Percentiles rank a stretch among this genome's conserved stretches.
Evolutionary conservation across 2,329 filamentous ascomycete species (phyloP).

Genomic region (Pezicula carpinea): DNA sequence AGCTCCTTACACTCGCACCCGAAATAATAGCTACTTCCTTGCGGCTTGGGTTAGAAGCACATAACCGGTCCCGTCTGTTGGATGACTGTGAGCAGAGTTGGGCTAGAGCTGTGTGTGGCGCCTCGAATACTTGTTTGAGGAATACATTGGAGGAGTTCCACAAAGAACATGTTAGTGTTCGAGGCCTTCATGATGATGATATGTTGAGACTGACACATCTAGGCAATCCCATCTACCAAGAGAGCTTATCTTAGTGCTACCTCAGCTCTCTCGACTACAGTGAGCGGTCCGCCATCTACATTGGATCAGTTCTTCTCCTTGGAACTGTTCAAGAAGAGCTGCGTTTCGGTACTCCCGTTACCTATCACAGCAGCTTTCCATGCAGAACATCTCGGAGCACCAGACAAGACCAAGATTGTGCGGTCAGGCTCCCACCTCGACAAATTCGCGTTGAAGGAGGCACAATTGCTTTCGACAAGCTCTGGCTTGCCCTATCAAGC

Average conservation of each 20-base stretch:
- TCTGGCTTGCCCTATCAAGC: too few species aligned
- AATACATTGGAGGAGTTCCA: background rate
- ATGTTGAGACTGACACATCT: background rate
- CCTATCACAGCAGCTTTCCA: conserved; percentile 17
- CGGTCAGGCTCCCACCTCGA: background rate
- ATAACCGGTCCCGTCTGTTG: conserved; percentile 10
- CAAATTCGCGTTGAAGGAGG: background rate
- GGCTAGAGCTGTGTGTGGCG: conserved; percentile 1
- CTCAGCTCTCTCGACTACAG: background rate
- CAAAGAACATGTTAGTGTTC: conserved; percentile 1
- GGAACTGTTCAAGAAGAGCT: background rate
- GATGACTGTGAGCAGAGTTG: conserved; percentile 4
- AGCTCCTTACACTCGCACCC: conserved; percentile 5
- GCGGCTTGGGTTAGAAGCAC: conserved; percentile 10
- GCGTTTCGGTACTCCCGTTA: background rate
- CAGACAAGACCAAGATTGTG: conserved; percentile 6
- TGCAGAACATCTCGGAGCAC: conserved; percentile 16
- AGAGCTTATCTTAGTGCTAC: conserved; percentile 5
- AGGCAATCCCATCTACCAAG: conserved; percentile 4
- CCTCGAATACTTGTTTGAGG: conserved; percentile 2
- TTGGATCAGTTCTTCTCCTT: conserved; percentile 2
- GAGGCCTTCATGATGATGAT: background rate
- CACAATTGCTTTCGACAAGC: background rate
- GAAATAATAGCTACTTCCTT: conserved; percentile 10
- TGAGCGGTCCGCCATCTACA: conserved; percentile 8